Evolutionary conservation across 768 basidiomycete genomes (phyloP).

Genomic region (Coprinellus aureogranulatus): DNA sequence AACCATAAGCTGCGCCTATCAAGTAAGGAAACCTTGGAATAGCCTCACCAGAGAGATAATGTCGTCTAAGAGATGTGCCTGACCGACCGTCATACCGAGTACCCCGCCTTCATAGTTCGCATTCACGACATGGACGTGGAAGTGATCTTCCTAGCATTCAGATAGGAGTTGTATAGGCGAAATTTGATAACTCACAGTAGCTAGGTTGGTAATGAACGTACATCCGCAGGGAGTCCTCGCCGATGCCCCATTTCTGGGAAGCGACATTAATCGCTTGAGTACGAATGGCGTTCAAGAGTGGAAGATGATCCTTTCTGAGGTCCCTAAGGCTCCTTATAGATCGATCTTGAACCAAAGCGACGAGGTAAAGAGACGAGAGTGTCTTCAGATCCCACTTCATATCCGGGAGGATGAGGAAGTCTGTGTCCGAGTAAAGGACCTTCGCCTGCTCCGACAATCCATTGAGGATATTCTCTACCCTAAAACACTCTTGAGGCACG

Average conservation of each 20-base stretch:
- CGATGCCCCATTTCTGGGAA: slow-evolving; percentile 64
- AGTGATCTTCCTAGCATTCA: slow-evolving; percentile 61
- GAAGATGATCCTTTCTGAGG: slow-evolving; percentile 61
- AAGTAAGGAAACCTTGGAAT: no score
- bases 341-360: slow-evolving; percentile 67
- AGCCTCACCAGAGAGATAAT: slow-evolving; percentile 73
- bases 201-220: slow-evolving; percentile 95
- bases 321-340: slow-evolving; percentile 74
- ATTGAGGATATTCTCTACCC: slow-evolving; percentile 83
- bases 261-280: slow-evolving; percentile 52
- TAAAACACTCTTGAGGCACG: slow-evolving; percentile 23
- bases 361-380: slow-evolving; percentile 77
- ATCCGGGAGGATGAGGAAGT: slow-evolving; percentile 85
- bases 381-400: slow-evolving; percentile 94
- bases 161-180: not conserved
- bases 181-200: slow-evolving; percentile 65
- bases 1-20: no score
- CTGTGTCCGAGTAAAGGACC: slow-evolving; percentile 59
- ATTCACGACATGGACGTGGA: slow-evolving; percentile 91
- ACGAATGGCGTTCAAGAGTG: slow-evolving; percentile 65
- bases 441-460: slow-evolving; percentile 75
- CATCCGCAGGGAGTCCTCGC: slow-evolving; percentile 62
- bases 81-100: slow-evolving; percentile 79
- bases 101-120: slow-evolving; percentile 57
- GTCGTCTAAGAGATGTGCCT: slow-evolving; percentile 91